Evolutionary conservation across 805 yeast genomes (phyloP), one percentile per base, ranked within the genome.

Genomic region (Saturnispora kantuleensis): DNA sequence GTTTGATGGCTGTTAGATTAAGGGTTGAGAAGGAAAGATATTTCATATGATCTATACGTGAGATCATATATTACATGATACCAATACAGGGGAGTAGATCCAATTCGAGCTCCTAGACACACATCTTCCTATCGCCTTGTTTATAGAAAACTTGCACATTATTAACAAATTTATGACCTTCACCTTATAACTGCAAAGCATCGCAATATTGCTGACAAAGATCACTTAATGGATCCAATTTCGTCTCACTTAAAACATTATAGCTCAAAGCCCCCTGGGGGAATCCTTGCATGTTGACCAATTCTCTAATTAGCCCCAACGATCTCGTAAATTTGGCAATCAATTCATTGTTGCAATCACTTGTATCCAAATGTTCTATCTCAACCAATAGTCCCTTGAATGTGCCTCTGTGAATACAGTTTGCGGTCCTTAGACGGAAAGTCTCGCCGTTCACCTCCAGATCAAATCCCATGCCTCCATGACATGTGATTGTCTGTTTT

Each of bases 361-460:
- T 42, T 13, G 51, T 52, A 40, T 62, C 65, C 5, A 63, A 36
- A 45, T 64, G 68, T 46, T 74, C 81, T 2, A 81, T 67, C 52
- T 81, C 83, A 26, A 84, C 71, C 32, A 84, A 57, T 32, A 84
- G 69, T 0, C 88, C 88, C 48, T 80, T 74, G 66, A 82, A 84
- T 15, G 69, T 69, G 1, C 95, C 94, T 56, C 83, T 88, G 11
- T 84, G 67, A 41, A 79, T 77, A 34, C 84, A 76, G 56, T 84
- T 85, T 36, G 84, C 79, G 0, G 88, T 74, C 34, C 86, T 65
- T 3, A 85, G 64, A 8, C 66, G 63, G 52, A 79, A 68, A 34
- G 65, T 68, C 12, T 80, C 81, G 5, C 46, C 49, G 35, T 53
- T 51, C 7, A 12, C 26, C 28, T 41, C 47, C 26, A 60, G 58